A percentile compares a stretch with the other conserved stretches of the same genome.
These are phyloP conservation scores for Decorospora gaudefroyi DNA, from an alignment of 2,329 filamentous ascomycete genomes.

Conservation along the genomic window DNA sequence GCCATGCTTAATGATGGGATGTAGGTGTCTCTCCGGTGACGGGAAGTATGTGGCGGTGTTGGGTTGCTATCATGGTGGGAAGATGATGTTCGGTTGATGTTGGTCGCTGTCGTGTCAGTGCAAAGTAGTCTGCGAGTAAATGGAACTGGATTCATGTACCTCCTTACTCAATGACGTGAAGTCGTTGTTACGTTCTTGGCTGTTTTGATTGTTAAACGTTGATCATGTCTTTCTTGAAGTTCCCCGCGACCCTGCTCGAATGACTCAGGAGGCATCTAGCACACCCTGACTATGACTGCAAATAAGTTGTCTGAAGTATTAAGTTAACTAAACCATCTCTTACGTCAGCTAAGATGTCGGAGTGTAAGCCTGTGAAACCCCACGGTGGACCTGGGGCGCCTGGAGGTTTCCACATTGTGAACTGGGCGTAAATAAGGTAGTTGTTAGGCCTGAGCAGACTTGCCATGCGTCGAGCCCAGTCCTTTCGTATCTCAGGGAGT, in stretches of 20 bases:
- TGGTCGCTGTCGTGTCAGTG: no score
- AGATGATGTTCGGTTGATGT: no score
- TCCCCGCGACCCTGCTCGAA: constrained; percentile 23
- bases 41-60: no score
- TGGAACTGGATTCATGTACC: not conserved
- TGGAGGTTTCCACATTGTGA: constrained; percentile 70
- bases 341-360: constrained; percentile 19
- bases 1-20: constrained; percentile 44
- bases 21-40: no score
- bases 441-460: constrained; percentile 58
- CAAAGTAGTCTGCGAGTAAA: no score
- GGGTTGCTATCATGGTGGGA: no score
- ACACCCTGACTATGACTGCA: no score
- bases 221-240: constrained; percentile 25
- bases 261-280: constrained; percentile 23
- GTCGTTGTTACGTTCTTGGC: not conserved
- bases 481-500: constrained; percentile 57
- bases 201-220: constrained; percentile 24
- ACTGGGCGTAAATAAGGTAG: constrained; percentile 69
- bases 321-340: constrained; percentile 17
- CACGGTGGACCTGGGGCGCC: constrained; percentile 71
- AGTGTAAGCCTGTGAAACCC: constrained; percentile 58
- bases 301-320: no score
- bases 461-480: constrained; percentile 60
- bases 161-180: not conserved